phyloP scores from a whole-genome alignment of 192 early-diverging fungal genomes.

The Coemansia sp. region DNA sequence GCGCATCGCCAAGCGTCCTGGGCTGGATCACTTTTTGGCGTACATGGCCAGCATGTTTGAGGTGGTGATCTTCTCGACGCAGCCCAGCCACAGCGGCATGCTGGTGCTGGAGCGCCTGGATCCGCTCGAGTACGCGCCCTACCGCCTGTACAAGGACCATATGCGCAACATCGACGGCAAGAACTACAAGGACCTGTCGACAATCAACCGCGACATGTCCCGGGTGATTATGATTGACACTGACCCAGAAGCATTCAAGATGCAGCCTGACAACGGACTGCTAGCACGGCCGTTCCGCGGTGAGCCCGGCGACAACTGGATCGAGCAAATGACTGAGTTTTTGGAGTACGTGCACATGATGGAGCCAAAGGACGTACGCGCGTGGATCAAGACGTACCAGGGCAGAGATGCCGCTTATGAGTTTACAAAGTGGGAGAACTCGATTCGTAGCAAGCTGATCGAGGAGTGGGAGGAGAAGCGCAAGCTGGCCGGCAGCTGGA shows the following conservation, averaged over 20 bases:
- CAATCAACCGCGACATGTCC: constrained; percentile 90
- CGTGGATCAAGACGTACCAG: constrained; percentile 67
- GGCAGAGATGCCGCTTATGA: constrained; percentile 67
- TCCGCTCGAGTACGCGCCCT: constrained; percentile 81
- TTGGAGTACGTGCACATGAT: constrained; percentile 77
- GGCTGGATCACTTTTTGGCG: constrained; percentile 91
- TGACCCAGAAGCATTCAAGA: constrained; percentile 75
- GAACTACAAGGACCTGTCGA: constrained; percentile 83
- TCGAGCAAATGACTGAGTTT: constrained; percentile 84
- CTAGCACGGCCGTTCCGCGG: constrained; percentile 85
- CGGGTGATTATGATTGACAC: constrained; percentile 95
- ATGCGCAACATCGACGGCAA: constrained; percentile 84
- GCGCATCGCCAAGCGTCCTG: constrained; percentile 94
- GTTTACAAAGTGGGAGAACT: constrained; percentile 70
- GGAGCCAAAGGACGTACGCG: constrained; percentile 73
- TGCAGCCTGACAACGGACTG: constrained; percentile 93
- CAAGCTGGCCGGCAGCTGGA: constrained; percentile 61
- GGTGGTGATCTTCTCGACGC: constrained; percentile 93
- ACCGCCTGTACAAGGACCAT: constrained; percentile 89
- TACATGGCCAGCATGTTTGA: constrained; percentile 91
- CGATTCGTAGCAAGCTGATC: constrained; percentile 62
- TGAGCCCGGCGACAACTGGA: constrained; percentile 73
- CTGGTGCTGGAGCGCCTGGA: constrained; percentile 88
- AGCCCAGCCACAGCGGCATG: constrained; percentile 75
- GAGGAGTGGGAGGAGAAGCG: constrained; percentile 69